A percentile compares a stretch with the other conserved stretches of the same genome.
phyloP scores from a whole-genome alignment of 2,329 filamentous ascomycete species.

The Neocucurbitaria cava region DNA sequence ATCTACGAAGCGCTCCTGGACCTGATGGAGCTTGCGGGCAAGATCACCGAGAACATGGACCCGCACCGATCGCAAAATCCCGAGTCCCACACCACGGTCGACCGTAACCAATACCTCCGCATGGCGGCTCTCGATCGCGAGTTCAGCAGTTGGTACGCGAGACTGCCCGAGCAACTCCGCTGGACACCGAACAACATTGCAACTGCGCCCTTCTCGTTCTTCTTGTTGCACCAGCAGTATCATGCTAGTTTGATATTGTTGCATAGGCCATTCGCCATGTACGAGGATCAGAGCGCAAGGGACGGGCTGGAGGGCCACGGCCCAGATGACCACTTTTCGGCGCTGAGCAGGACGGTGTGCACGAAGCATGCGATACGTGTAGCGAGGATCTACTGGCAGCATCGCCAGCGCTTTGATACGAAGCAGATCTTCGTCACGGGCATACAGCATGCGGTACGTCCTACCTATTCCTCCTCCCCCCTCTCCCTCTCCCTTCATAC shows the following conservation, averaged over 20 bases:
- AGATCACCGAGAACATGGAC: slow-evolving; percentile 57
- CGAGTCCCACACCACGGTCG: slow-evolving; percentile 34
- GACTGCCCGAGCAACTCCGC: slow-evolving; percentile 55
- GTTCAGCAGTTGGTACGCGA: slow-evolving; percentile 62
- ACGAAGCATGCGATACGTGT: slow-evolving; percentile 63
- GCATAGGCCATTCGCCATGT: slow-evolving; percentile 62
- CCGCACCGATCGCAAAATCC: slow-evolving; percentile 35
- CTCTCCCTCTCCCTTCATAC: no score
- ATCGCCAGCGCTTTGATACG: slow-evolving; percentile 60
- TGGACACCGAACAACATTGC: slow-evolving; percentile 48
- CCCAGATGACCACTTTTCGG: slow-evolving; percentile 53
- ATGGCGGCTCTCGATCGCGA: slow-evolving; percentile 61
- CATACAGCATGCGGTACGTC: slow-evolving; percentile 58
- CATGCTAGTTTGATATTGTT: slow-evolving; percentile 61
- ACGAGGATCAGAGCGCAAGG: slow-evolving; percentile 49
- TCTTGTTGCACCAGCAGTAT: slow-evolving; percentile 64
- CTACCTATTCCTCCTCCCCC: no score
- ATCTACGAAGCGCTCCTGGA: slow-evolving; percentile 62
- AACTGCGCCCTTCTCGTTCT: slow-evolving; percentile 53
- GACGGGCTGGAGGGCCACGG: slow-evolving; percentile 44
- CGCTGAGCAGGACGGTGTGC: slow-evolving; percentile 60
- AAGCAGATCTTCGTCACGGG: slow-evolving; percentile 60
- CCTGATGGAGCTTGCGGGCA: slow-evolving; percentile 63
- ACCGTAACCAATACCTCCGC: slow-evolving; percentile 58
- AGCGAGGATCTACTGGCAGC: slow-evolving; percentile 63